Evolutionary conservation across 2,329 filamentous ascomycete genomes (phyloP), one percentile per base, ranked within the genome.

Genomic region (Parastagonospora avenae): DNA sequence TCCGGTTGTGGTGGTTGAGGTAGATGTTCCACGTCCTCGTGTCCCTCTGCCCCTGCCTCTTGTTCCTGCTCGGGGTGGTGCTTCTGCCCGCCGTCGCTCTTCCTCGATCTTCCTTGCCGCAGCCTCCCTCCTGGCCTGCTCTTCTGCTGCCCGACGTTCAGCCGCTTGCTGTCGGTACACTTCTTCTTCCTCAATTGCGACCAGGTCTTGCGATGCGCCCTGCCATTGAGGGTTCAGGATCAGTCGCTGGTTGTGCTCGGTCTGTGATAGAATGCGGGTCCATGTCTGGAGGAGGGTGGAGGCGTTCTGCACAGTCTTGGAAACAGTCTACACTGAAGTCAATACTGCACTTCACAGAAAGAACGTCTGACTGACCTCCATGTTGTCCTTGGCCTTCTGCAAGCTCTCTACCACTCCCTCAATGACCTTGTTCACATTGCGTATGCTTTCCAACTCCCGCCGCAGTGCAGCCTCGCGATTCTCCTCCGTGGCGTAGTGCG

Each of bases 241-340:
- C 43, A 99, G 80, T 19, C 94, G 87, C 73, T 97, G 92, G 70
- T 96, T 97, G 76, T 99, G 94, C 75, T 99, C 94, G 4, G 94
- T 97, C 74, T 99, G 94, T 6, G 91, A 94, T 10, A 99, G 84
- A 60, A 99, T 97, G 45, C 92, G 87, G 8, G 92, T 96, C 93
- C 93, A 99, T 12, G 92, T 96, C 65, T 95, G 92, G 29, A 99
- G 85, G 11, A 99, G 83, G 1, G 89, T 90, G 11, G 92, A 95
- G 3, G 94, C 92, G 48, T 92, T 93, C 60, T 84, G 83, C 36
- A 97, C 92, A 2, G 94, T 97, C 55, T 84, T 83, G 46, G 89
- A 89, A 31, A 97, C 92, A 19, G 89, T 95, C 89, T 90, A 56
- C 8, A 14, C 6, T 29, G 9, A 16, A 1, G 38, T 69, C 29